These are phyloP conservation scores for Didymella keratinophila DNA, from an alignment of 2,329 filamentous ascomycete genomes.

Conservation along the genomic window DNA sequence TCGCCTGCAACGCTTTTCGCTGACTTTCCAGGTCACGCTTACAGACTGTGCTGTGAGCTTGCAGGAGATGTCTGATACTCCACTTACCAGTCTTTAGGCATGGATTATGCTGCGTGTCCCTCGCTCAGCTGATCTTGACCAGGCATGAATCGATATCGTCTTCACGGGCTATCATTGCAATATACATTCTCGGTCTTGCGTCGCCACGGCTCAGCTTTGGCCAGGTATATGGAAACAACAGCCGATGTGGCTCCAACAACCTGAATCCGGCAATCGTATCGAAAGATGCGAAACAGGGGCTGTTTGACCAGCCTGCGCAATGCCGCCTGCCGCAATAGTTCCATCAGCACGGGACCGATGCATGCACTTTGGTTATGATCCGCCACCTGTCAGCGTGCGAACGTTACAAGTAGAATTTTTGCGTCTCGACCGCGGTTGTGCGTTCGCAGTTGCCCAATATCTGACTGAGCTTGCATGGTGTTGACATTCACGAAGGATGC, in stretches of 20 bases:
- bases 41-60: not conserved
- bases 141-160: not conserved
- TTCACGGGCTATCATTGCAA: not conserved
- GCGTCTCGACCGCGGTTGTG: not conserved
- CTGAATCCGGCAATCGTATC: not conserved
- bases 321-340: not conserved
- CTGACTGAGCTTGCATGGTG: not conserved
- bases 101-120: not conserved
- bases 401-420: not conserved
- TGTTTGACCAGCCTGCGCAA: not conserved
- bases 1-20: not conserved
- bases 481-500: constrained; percentile 9
- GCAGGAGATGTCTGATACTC: not conserved
- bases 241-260: constrained; percentile 1
- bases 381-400: not conserved
- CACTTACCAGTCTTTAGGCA: not conserved
- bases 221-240: not conserved
- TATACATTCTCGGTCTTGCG: not conserved
- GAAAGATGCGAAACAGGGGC: not conserved
- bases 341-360: not conserved
- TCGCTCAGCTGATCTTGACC: not conserved
- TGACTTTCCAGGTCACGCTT: not conserved
- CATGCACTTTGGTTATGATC: not conserved
- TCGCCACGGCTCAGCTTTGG: not conserved
- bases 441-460: not conserved